A percentile compares a stretch with the other conserved stretches of the same genome.
Evolutionary conservation across 78 protist genomes (phyloP).

Genomic region (Dictyostelium brefeldianum): DNA sequence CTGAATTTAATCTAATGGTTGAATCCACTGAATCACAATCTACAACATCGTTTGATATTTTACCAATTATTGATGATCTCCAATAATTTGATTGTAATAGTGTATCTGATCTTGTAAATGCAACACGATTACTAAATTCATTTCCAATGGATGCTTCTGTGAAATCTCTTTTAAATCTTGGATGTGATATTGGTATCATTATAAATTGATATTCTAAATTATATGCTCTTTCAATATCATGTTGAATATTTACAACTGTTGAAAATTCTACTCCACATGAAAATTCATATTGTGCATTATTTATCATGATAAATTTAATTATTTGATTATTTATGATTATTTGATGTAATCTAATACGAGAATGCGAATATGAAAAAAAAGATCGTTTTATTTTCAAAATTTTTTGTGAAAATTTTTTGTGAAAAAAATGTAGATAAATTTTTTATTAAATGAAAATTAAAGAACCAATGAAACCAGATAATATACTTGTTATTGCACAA

Average conservation of each 20-base stretch:
- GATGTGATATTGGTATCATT: constrained; percentile 73
- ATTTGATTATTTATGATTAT: too few species aligned
- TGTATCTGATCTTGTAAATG: constrained; percentile 83
- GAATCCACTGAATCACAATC: constrained; percentile 31
- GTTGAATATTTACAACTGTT: not conserved
- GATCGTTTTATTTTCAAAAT: too few species aligned
- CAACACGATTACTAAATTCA: constrained; percentile 11
- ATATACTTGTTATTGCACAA: not conserved
- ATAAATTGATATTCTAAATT: constrained; percentile 50
- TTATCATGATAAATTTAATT: too few species aligned
- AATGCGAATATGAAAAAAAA: too few species aligned
- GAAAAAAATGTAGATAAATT: too few species aligned
- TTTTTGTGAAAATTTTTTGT: too few species aligned
- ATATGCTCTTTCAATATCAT: constrained; percentile 11
- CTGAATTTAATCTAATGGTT: not conserved
- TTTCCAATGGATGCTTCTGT: not conserved
- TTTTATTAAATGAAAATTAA: too few species aligned
- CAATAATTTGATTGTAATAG: constrained; percentile 64
- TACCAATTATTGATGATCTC: constrained; percentile 80
- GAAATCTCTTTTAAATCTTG: constrained; percentile 44
- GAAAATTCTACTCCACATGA: constrained; percentile 55
- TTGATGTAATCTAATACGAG: too few species aligned
- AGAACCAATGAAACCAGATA: not conserved
- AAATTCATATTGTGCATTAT: constrained; percentile 35
- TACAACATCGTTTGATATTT: constrained; percentile 20